phyloP scores from a whole-genome alignment of 306 rosid genomes.

The Prunus armeniaca region DNA sequence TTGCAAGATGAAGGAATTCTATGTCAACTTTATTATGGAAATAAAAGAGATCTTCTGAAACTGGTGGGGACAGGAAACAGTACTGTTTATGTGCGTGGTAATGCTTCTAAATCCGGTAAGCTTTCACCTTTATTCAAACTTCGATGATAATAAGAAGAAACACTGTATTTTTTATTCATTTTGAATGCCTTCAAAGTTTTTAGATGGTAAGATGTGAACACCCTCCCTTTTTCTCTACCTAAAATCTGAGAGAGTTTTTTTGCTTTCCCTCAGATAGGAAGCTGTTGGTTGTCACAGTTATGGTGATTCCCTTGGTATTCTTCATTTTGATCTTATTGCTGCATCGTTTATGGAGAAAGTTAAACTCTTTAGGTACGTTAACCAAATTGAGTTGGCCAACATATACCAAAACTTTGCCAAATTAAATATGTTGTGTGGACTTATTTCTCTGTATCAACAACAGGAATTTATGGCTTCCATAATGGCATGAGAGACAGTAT shows the following conservation, averaged over 20 bases:
- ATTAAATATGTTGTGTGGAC: not conserved
- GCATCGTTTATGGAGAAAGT: constrained; percentile 5
- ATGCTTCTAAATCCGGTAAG: constrained; percentile 8
- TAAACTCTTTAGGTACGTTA: constrained; percentile 10
- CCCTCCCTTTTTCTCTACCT: not conserved
- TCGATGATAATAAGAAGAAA: not conserved
- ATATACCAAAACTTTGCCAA: not conserved
- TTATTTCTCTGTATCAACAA: not conserved
- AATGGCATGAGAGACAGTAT: not conserved
- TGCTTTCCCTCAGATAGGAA: constrained; percentile 1
- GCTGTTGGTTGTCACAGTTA: not conserved
- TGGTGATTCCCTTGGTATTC: not conserved
- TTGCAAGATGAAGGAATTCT: not conserved
- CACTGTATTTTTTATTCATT: not conserved
- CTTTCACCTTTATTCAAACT: not conserved
- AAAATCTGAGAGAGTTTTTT: not conserved
- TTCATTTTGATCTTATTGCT: not conserved
- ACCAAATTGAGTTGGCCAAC: not conserved
- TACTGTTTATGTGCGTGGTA: constrained; percentile 9
- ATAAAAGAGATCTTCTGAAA: not conserved
- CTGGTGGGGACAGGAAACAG: constrained; percentile 1
- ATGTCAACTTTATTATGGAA: constrained; percentile 11
- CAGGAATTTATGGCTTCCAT: constrained; percentile 11
- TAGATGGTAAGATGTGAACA: not conserved
- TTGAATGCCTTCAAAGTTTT: not conserved